Evolutionary conservation across 192 early-diverging fungal genomes (phyloP), one percentile per base, ranked within the genome.

Genomic region (Mortierella alpina): DNA sequence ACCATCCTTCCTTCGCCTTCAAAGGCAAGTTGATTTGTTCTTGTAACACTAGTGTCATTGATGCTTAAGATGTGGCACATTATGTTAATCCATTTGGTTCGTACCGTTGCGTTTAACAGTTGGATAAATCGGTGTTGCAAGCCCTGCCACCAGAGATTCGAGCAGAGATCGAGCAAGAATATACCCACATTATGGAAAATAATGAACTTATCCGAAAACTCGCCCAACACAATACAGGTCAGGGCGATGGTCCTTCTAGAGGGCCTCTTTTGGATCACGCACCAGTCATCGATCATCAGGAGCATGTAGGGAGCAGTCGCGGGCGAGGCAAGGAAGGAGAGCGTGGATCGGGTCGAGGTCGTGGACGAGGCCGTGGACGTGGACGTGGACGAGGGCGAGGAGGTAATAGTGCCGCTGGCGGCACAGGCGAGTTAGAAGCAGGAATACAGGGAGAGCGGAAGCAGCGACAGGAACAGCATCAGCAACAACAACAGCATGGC

Each of bases 131-230:
- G 0, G 82, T 83, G 1, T 13, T 83, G 18, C 41, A 83, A 22
- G 74, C 68, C 4, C 50, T 83, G 18, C 82, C 82, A 17, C 51
- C 68, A 20, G 70, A 75, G 20, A 76, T 83, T 12, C 74, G 75
- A 42, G 70, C 73, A 13, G 82, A 83, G 31, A 83, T 83, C 42
- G 73, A 72, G 68, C 63, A 66, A 50, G 74, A 75, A 40, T 83
- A 83, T 57, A 59, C 70, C 57, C 68, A 66, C 50, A 67, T 70
- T 42, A 70, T 71, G 46, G 75, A 79, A 31, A 71, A 71, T 53
- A 46, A 71, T 18, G 68, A 60, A 5, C 42, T 79, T 23, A 79
- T 79, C 53, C 68, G 46, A 41, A 64, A 66, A 58, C 57, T 78
- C 53, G 67, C 51, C 6, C 68, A 53, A 10, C 1, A 58, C 49